Conservation (phyloP, 345 rosid genomes). For the Anacardium occidentale region DNA sequence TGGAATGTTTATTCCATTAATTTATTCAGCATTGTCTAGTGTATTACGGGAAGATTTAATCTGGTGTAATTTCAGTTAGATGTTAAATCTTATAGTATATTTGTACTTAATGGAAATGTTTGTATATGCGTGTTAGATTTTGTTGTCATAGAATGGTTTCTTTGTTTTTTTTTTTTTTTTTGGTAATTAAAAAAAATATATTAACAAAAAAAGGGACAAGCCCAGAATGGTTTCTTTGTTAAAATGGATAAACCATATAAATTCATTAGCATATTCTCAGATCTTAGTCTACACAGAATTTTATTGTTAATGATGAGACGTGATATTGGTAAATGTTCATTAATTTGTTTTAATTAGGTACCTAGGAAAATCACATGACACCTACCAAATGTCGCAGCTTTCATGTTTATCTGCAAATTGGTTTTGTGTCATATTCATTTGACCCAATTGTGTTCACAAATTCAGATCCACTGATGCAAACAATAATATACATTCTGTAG, state of each 20-base stretch:
- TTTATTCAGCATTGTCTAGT: neutral
- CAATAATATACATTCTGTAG: too few relatives aligned
- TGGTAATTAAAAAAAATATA: too few relatives aligned
- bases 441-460: conserved; percentile 11
- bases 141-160: too few relatives aligned
- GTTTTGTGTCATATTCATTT: conserved; percentile 26
- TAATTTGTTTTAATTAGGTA: conserved; percentile 22
- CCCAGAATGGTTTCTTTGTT: too few relatives aligned
- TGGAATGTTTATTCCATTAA: neutral
- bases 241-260: too few relatives aligned
- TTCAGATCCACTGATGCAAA: neutral
- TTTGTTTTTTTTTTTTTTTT: too few relatives aligned
- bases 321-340: neutral
- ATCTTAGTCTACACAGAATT: neutral
- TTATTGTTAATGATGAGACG: too few relatives aligned
- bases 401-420: conserved; percentile 19
- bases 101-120: neutral
- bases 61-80: too few relatives aligned
- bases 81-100: too few relatives aligned
- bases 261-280: neutral
- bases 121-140: too few relatives aligned
- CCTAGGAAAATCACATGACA: conserved; percentile 29
- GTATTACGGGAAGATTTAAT: neutral
- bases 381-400: conserved; percentile 19
- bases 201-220: too few relatives aligned